Evolutionary conservation across 768 basidiomycete genomes (phyloP), one percentile per base, ranked within the genome.

Genomic region (button mushroom (Agaricus bisporus)): DNA sequence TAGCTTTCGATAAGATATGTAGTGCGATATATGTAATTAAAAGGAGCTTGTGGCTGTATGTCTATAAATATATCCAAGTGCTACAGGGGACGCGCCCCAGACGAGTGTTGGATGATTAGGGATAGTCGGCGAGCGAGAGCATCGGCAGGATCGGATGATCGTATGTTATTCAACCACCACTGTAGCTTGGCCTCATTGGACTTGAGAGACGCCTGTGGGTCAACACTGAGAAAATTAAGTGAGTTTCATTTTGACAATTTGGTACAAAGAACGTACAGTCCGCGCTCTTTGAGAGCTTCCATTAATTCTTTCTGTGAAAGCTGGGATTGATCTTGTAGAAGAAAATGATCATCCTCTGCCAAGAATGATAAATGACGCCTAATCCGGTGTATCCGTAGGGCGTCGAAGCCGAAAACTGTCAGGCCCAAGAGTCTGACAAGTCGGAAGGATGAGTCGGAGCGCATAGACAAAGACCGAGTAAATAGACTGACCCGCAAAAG

Each of bases 201-300:
- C 43, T 74, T 71, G n/a, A 63, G 64, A 25, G 71, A 65, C 7
- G 75, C 61, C 5, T 62, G 70, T 9, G 70, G 69, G 9, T 74
- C 72, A 22, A 74, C 62, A 20, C 73, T 77, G 39, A 29, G 28
- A 28, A 48, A 17, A 12, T 9, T 44, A 17, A 26, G 36, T 44
- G 18, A 28, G 12, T 9, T 18, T 37, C 25, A 37, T n/a, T 12
- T 28, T n/a, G 22, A 41, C 20, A 32, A 18, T 22, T 11, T 44
- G 7, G 12, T 22, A 45, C 39, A 43, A 20, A 36, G 44, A 35
- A 14, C 87, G 64, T 64, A 91, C 90, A 91, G 75, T 61, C 86
- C 91, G 55, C 91, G 83, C 65, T 91, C 89, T 55, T 78, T 72
- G 12, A 92, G 73, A 3, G 87, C 85, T 51, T 87, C 79, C 26